These are phyloP conservation scores for Fomitopsis betulina DNA, from an alignment of 1,284 basidiomycete species.

Conservation along the genomic window DNA sequence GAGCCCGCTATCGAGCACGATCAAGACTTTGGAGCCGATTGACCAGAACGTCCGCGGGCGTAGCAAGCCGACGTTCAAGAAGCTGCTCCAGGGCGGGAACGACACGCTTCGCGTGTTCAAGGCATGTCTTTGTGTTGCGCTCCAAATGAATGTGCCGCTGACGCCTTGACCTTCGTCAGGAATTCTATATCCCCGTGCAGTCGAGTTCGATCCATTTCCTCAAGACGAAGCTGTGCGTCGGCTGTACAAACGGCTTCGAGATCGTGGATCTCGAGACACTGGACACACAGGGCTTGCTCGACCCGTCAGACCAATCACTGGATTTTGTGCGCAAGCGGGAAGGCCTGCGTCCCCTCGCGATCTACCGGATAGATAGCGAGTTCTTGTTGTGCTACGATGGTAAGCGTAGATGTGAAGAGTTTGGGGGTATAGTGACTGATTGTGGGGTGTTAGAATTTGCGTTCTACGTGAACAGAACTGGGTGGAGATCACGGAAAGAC, in stretches of 20 bases:
- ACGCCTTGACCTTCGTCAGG: constrained; percentile 40
- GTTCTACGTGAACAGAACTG: constrained; percentile 98
- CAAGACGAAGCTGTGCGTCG: constrained; percentile 96
- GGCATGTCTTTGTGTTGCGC: constrained; percentile 39
- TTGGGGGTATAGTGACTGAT: neutral
- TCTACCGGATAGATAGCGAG: constrained; percentile 95
- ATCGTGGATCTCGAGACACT: constrained; percentile 97
- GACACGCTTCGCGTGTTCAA: constrained; percentile 94
- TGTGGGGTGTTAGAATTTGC: constrained; percentile 76
- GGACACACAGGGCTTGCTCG: constrained; percentile 94
- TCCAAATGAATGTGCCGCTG: neutral
- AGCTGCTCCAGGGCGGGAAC: constrained; percentile 90
- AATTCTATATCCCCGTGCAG: constrained; percentile 98
- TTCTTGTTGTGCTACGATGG: constrained; percentile 98
- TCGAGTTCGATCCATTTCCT: constrained; percentile 97
- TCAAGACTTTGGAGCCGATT: constrained; percentile 97
- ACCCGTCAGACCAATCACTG: constrained; percentile 87
- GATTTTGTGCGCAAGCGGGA: constrained; percentile 94
- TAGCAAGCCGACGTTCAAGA: constrained; percentile 91
- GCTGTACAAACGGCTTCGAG: constrained; percentile 98
- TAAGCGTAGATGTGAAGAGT: constrained; percentile 32
- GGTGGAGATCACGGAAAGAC: constrained; percentile 84
- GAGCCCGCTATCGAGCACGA: constrained; percentile 90
- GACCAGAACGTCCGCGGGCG: constrained; percentile 83
- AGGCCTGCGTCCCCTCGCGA: constrained; percentile 85